These are phyloP conservation scores for Bretschneidera sinensis DNA, from an alignment of 345 rosid genomes.

Conservation along the genomic window DNA sequence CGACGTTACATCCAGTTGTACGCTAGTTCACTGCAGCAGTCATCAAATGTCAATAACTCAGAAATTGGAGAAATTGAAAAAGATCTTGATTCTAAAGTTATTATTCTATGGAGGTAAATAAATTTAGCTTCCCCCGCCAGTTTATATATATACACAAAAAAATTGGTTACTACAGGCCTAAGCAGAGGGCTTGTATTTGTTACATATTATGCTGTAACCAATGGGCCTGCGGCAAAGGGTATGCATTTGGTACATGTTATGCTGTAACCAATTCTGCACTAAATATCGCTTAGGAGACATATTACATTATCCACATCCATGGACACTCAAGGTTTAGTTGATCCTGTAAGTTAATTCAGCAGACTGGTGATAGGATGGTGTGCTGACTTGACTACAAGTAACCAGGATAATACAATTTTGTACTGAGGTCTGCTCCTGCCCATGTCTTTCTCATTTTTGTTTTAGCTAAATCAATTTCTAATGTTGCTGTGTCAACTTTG, in stretches of 20 bases:
- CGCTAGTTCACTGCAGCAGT: slow-evolving; percentile 70
- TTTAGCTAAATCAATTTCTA: not conserved
- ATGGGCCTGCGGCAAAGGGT: too few species aligned
- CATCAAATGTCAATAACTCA: slow-evolving; percentile 38
- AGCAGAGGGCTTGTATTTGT: not conserved
- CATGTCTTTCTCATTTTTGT: too few species aligned
- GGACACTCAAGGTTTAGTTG: too few species aligned
- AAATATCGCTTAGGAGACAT: not conserved
- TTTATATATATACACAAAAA: not conserved
- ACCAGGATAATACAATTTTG: too few species aligned
- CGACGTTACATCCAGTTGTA: slow-evolving; percentile 79
- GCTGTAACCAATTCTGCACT: not conserved
- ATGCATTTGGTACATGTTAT: not conserved
- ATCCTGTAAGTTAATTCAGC: too few species aligned
- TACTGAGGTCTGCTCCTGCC: too few species aligned
- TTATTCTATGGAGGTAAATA: slow-evolving; percentile 90
- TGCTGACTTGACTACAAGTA: too few species aligned
- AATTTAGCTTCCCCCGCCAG: not conserved
- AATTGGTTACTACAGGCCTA: not conserved
- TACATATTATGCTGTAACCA: not conserved
- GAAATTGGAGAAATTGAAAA: slow-evolving; percentile 87
- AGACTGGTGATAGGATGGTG: too few species aligned
- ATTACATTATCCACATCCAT: not conserved
- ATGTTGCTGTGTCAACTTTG: too few species aligned
- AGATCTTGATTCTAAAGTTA: slow-evolving; percentile 90